These are phyloP conservation scores for Brassica napus DNA, from an alignment of 345 rosid species.

Conservation along the genomic window DNA sequence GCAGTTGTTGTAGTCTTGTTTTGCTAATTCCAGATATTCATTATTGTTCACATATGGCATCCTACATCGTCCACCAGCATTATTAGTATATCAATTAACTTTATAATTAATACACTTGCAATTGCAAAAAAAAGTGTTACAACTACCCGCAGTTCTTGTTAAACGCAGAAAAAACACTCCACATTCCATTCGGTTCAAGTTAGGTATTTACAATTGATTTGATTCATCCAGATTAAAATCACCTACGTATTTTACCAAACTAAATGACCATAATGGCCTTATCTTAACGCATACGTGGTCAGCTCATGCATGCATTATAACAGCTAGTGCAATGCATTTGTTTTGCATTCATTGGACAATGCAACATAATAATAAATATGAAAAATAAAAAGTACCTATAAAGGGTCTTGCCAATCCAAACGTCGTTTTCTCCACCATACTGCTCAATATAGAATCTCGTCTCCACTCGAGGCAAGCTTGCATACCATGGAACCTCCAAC, in stretches of 20 bases:
- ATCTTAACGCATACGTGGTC: not conserved
- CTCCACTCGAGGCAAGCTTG: conserved; percentile 84
- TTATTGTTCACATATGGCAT: conserved; percentile 81
- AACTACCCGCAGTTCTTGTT: not conserved
- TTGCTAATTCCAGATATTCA: conserved; percentile 73
- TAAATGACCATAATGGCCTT: not conserved
- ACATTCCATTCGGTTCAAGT: not conserved
- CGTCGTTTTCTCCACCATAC: conserved; percentile 87
- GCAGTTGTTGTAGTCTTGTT: conserved; percentile 79
- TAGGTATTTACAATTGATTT: conserved; percentile 1
- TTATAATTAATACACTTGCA: conserved; percentile 1
- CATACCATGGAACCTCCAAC: conserved; percentile 80
- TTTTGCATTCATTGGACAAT: conserved; percentile 14
- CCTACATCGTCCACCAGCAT: conserved; percentile 46
- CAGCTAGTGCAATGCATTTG: conserved; percentile 20
- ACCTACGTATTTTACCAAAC: not conserved
- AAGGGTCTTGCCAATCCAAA: conserved; percentile 97
- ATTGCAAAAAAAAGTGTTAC: not conserved
- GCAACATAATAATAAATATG: not conserved
- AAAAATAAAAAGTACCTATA: conserved; percentile 56
- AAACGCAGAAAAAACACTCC: not conserved
- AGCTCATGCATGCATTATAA: conserved; percentile 23
- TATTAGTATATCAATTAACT: not conserved
- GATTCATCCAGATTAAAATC: conserved; percentile 15
- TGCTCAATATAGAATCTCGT: conserved; percentile 84